Evolutionary conservation across 192 early-diverging fungal species (phyloP).

Genomic region (Dissophora ornata): DNA sequence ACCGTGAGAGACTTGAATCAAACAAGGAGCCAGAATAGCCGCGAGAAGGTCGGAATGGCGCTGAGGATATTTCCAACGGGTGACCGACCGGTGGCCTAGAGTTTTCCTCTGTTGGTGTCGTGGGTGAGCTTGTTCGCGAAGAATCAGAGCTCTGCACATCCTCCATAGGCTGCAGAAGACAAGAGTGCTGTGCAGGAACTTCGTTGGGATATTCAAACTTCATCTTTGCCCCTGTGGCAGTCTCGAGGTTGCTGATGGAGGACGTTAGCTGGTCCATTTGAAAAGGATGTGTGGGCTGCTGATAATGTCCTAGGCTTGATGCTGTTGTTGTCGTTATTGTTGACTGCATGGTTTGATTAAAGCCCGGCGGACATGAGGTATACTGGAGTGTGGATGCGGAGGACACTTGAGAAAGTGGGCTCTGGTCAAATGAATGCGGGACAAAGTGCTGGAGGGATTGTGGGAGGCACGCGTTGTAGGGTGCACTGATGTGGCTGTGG

Average conservation of each 20-base stretch:
- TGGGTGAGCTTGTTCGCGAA: conserved; percentile 6
- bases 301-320: too few species aligned
- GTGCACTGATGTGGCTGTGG: not conserved
- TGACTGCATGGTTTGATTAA: not conserved
- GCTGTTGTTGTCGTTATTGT: not conserved
- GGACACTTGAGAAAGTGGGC: conserved; percentile 3
- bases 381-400: not conserved
- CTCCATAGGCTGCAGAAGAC: not conserved
- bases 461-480: not conserved
- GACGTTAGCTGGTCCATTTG: conserved; percentile 37
- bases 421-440: conserved; percentile 14
- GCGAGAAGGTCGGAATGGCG: conserved; percentile 8
- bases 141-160: conserved; percentile 1
- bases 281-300: conserved; percentile 27
- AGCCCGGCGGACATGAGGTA: not conserved
- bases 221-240: conserved; percentile 4
- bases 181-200: not conserved
- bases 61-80: conserved; percentile 2
- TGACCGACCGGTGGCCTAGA: not conserved
- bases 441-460: conserved; percentile 9
- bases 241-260: conserved; percentile 30
- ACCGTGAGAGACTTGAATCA: conserved; percentile 4
- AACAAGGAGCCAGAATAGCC: conserved; percentile 18
- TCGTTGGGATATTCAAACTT: conserved; percentile 11
- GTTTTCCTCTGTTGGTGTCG: not conserved